Evolutionary conservation across 1,284 basidiomycete species (phyloP).

Genomic region (Macrocybe sp.): DNA sequence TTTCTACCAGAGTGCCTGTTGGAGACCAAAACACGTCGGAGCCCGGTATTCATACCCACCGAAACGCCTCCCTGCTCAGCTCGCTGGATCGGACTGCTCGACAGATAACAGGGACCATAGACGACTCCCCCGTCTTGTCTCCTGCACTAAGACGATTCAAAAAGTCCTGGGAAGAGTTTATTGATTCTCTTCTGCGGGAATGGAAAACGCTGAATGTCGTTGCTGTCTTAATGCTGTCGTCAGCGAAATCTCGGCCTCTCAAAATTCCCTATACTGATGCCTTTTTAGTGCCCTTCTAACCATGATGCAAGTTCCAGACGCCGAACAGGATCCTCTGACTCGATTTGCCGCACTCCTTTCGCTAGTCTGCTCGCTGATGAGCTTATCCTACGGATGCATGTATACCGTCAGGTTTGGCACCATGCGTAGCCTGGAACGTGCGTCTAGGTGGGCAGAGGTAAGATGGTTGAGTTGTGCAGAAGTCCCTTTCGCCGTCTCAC

Average conservation of each 20-base stretch:
- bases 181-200: slow-evolving; percentile 36
- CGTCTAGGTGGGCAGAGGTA: no score
- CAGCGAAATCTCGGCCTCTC: slow-evolving; percentile 5
- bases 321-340: slow-evolving; percentile 41
- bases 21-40: no score
- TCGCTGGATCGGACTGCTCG: no score
- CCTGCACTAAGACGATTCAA: slow-evolving; percentile 11
- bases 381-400: slow-evolving; percentile 34
- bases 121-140: no score
- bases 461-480: slow-evolving; percentile 38
- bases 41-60: no score
- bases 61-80: no score
- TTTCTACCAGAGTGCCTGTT: no score
- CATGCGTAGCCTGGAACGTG: no score
- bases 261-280: slow-evolving; percentile 1
- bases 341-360: slow-evolving; percentile 55
- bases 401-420: no score
- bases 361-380: slow-evolving; percentile 55
- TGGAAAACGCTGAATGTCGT: slow-evolving; percentile 42
- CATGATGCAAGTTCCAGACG: no score
- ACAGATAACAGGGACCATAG: no score
- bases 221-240: slow-evolving; percentile 33
- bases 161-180: slow-evolving; percentile 33
- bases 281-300: no score
- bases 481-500: slow-evolving; percentile 7